These are phyloP conservation scores for Boletus rex-veris DNA, from an alignment of 768 basidiomycete species.

Conservation along the genomic window DNA sequence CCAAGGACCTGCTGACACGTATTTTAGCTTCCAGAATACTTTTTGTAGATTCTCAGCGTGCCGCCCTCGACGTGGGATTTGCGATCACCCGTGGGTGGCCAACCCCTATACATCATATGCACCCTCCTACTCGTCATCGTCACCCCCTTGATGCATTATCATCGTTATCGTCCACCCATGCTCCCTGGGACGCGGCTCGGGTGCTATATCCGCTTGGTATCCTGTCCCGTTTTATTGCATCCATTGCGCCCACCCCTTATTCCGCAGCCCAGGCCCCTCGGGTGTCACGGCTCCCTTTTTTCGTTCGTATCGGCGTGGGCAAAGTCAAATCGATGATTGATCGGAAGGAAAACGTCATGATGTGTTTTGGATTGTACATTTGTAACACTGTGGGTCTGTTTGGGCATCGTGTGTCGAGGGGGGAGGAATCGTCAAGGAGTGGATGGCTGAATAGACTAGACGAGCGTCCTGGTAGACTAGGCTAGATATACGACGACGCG, in stretches of 20 bases:
- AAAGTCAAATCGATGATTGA: conserved; percentile 6
- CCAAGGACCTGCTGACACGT: neutral
- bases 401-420: neutral
- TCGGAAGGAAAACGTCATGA: neutral
- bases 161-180: conserved; percentile 1
- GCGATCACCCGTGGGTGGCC: conserved; percentile 1
- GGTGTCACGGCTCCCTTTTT: neutral
- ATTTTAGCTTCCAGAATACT: conserved; percentile 77
- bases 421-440: neutral
- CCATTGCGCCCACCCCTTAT: neutral
- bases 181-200: conserved; percentile 3
- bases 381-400: neutral
- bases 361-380: conserved; percentile 5
- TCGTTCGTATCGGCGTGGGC: neutral
- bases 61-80: conserved; percentile 3
- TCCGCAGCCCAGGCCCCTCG: neutral
- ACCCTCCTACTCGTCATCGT: conserved; percentile 1
- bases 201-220: neutral
- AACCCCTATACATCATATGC: neutral
- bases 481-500: neutral
- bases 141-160: neutral
- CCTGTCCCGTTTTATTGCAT: neutral
- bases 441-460: neutral
- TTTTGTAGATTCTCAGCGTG: conserved; percentile 38
- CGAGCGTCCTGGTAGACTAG: neutral